phyloP scores from a whole-genome alignment of 2,329 filamentous ascomycete genomes.

The Stromatinia cepivora region DNA sequence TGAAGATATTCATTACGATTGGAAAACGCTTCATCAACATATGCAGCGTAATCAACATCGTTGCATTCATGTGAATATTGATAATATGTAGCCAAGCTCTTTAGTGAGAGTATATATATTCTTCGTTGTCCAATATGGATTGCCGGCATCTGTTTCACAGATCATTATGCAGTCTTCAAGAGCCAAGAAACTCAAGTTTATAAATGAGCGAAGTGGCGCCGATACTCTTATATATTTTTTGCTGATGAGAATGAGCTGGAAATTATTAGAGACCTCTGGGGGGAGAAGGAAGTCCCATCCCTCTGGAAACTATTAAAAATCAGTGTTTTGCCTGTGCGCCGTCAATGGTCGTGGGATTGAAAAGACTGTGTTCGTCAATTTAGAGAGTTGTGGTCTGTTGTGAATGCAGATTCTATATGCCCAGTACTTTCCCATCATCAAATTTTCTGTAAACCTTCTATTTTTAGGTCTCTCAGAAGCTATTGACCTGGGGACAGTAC shows the following conservation, averaged over 20 bases:
- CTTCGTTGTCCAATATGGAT: background rate
- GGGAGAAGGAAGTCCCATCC: too few relatives aligned
- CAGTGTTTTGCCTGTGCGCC: too few relatives aligned
- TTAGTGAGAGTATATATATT: slow-evolving; percentile 18
- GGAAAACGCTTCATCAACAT: slow-evolving; percentile 3
- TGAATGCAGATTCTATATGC: too few relatives aligned
- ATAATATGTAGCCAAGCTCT: slow-evolving; percentile 19
- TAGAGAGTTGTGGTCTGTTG: too few relatives aligned
- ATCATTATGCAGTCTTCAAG: slow-evolving; percentile 4
- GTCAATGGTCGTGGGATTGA: too few relatives aligned
- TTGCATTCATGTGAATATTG: slow-evolving; percentile 1
- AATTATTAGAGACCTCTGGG: too few relatives aligned
- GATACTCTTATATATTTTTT: background rate
- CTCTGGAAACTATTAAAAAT: too few relatives aligned
- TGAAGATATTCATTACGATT: slow-evolving; percentile 12
- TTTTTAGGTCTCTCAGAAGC: too few relatives aligned
- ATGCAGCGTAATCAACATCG: background rate
- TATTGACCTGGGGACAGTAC: too few relatives aligned
- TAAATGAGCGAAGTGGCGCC: slow-evolving; percentile 11
- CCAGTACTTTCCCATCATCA: too few relatives aligned
- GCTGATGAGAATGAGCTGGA: background rate
- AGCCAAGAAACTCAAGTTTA: slow-evolving; percentile 21
- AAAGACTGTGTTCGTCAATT: too few relatives aligned
- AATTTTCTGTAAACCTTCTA: too few relatives aligned
- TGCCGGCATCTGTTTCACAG: background rate